Evolutionary conservation across 495 filamentous ascomycete genomes (phyloP).

Genomic region (Bryoglossum gracile): DNA sequence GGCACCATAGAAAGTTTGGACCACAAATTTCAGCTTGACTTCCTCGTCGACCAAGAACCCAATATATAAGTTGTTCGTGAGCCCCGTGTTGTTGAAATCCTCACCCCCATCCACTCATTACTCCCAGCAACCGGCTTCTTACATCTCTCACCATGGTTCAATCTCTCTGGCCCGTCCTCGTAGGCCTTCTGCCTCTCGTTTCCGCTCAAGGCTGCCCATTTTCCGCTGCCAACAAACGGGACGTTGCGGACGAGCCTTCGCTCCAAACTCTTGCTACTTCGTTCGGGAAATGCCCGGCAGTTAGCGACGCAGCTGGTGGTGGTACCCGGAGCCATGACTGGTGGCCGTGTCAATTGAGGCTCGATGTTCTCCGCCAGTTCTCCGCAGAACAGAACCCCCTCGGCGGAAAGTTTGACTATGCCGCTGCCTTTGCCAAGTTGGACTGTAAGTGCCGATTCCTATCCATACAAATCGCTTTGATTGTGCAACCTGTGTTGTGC

Average conservation of each 20-base stretch:
- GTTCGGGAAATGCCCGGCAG: slow-evolving; percentile 13
- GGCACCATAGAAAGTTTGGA: no score
- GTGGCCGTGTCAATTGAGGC: slow-evolving; percentile 17
- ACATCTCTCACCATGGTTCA: slow-evolving; percentile 8
- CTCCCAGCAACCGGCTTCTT: no score
- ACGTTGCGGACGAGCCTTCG: slow-evolving; percentile 8
- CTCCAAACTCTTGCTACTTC: slow-evolving; percentile 10
- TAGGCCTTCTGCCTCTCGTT: slow-evolving; percentile 17
- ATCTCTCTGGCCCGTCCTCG: slow-evolving; percentile 5
- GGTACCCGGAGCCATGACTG: slow-evolving; percentile 14
- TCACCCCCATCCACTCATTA: no score
- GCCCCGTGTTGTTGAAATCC: no score
- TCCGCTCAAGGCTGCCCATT: slow-evolving; percentile 14
- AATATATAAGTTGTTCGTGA: no score
- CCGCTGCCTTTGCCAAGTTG: slow-evolving; percentile 8
- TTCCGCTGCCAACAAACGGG: slow-evolving; percentile 9
- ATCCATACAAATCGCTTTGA: neutral
- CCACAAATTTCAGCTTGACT: no score
- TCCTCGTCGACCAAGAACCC: no score
- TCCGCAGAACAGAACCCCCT: slow-evolving; percentile 15
- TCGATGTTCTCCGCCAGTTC: slow-evolving; percentile 17
- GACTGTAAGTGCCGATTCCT: slow-evolving; percentile 5
- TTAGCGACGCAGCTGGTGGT: slow-evolving; percentile 13
- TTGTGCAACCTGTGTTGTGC: no score
- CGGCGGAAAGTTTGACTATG: slow-evolving; percentile 16